These are phyloP conservation scores for Boletus semigastroideus DNA, from an alignment of 1,284 basidiomycete genomes.

Conservation along the genomic window DNA sequence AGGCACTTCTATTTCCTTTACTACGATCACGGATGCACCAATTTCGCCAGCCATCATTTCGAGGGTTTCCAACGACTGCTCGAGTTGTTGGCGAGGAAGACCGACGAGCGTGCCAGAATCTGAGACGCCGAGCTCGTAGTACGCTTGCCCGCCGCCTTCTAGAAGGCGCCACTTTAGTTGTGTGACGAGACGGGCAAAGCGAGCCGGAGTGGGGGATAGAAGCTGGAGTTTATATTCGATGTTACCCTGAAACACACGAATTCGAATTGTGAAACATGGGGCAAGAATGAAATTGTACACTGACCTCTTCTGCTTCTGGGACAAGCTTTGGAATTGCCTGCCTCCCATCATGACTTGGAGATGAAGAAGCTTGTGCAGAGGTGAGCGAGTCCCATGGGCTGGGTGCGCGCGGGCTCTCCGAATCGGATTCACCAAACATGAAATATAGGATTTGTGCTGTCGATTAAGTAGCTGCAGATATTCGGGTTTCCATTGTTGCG, in stretches of 20 bases:
- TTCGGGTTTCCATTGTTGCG: slow-evolving; percentile 61
- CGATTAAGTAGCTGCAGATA: slow-evolving; percentile 33
- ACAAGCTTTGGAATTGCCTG: slow-evolving; percentile 53
- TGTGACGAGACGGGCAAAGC: slow-evolving; percentile 81
- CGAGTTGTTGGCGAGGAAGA: slow-evolving; percentile 71
- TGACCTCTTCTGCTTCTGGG: slow-evolving; percentile 68
- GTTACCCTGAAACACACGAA: slow-evolving; percentile 54
- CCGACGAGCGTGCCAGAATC: slow-evolving; percentile 88
- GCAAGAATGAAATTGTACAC: slow-evolving; percentile 2
- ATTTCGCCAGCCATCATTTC: slow-evolving; percentile 92
- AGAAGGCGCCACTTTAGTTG: slow-evolving; percentile 94
- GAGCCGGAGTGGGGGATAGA: slow-evolving; percentile 64
- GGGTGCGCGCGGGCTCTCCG: slow-evolving; percentile 72
- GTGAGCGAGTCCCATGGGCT: slow-evolving; percentile 79
- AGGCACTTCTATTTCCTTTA: slow-evolving; percentile 82
- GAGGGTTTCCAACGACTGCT: slow-evolving; percentile 77
- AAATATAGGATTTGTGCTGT: slow-evolving; percentile 5
- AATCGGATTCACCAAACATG: slow-evolving; percentile 83
- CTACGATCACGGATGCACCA: slow-evolving; percentile 84
- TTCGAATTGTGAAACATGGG: neutral
- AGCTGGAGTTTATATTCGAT: slow-evolving; percentile 88
- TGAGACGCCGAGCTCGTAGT: slow-evolving; percentile 89
- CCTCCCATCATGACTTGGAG: slow-evolving; percentile 7
- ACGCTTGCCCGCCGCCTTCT: slow-evolving; percentile 88
- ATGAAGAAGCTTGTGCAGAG: slow-evolving; percentile 48